Evolutionary conservation across 768 basidiomycete species (phyloP), one percentile per base, ranked within the genome.

Genomic region (Collybia sordida): DNA sequence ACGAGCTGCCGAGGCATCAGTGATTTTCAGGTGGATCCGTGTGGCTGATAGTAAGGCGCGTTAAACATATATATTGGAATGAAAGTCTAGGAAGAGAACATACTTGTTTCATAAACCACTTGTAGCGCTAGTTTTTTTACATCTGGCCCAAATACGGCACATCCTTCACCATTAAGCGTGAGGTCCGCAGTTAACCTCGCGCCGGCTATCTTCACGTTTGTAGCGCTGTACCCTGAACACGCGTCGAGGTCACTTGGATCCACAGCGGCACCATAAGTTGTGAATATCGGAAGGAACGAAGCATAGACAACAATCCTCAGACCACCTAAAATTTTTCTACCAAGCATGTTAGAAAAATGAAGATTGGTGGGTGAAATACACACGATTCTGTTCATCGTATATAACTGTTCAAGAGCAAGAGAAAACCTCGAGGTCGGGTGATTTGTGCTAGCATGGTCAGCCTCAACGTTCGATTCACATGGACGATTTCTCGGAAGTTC

Each of bases 11-110:
- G 72, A 57, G 0, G 80, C 60, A 54, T 87, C 84, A 0, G 72
- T 75, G 45, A 86, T 81, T 61, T 85, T 85, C 52, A 86, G 62
- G 52, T 86, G 85, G 17, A 87, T 79, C 19, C 85, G 80, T 22
- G 74, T 72, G 4, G 61, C 82, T 84, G 18, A 12, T 12, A 11
- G 23, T 23, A 25, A 21, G n/a, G n/a, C n/a, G 57, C n/a, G 31
- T 39, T 15, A n/a, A n/a, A n/a, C n/a, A 23, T 3, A 18, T 47
- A 31, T 42, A 9, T 37, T n/a, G n/a, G n/a, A 11, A 18, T 3
- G n/a, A n/a, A n/a, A n/a, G n/a, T n/a, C n/a, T n/a, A n/a, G 3
- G 24, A n/a, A 14, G 12, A 45, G 50, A 40, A 59, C 73, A 47
- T 34, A 81, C 83, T 63, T 2, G 82, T 82, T 60, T 87, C 82